Base-by-base conservation (phyloP, 257 asterid species). In the Penstemon barbatus region DNA sequence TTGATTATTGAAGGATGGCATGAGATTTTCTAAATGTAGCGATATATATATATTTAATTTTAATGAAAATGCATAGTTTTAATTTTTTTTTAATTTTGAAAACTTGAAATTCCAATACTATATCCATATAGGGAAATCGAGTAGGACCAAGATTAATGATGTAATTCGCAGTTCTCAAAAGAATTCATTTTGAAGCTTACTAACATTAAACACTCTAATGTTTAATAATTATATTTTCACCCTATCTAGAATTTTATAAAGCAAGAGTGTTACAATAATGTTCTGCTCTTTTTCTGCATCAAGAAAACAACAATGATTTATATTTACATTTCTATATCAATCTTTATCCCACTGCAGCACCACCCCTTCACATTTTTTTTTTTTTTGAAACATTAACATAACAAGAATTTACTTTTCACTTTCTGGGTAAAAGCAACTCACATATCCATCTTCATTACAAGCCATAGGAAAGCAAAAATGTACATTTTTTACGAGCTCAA, bases 401-500 rank as follows among this genome's bases (percentile, higher is more conserved):
- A 58, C 5, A 10, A 45, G 39, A 43, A 12, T 50, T 36, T 61
- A 53, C 40, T 52, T 39, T 25, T 18, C 18, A 5, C 33, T 48
- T 51, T 33, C 39, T 55, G 40, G 6, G 33, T 8, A n/a, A 12
- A 33, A 45, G 37, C 13, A 2, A n/a, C 4, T 38, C 7, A 54
- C 52, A 42, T 67, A 25, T 25, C 33, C 33, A 25, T 25, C 33
- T 41, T 4, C 11, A 56, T 42, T 54, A 15, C 18, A 15, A 15
- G 18, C 18, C 18, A 15, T 15, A 15, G 18, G 18, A 15, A 15
- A 15, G 18, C 18, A n/a, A 11, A 49, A 5, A 7, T 52, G 9
- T 15, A 1, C 13, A 3, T 65, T 39, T 25, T 37, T 70, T 68
- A 69, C 6, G 81, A 74, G 73, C 79, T 56, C 79, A 77, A 77